phyloP scores from a whole-genome alignment of 2,329 filamentous ascomycete genomes.

The Ascochyta viciae-villosae region DNA sequence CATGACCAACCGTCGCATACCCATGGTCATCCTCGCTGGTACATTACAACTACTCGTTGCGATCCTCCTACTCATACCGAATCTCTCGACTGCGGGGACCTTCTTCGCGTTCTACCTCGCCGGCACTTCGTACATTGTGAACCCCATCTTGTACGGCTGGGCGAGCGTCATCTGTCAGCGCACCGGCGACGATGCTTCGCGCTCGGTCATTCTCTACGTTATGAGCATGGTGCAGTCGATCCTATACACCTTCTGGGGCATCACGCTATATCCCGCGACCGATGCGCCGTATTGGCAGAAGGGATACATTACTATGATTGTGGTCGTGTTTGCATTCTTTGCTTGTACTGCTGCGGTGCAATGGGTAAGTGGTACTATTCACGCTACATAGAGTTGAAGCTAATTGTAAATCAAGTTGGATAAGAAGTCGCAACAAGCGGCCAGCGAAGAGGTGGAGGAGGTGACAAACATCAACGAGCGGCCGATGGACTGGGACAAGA shows the following conservation, averaged over 20 bases:
- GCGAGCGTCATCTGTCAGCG: slow-evolving; percentile 50
- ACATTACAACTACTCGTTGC: slow-evolving; percentile 44
- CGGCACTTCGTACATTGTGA: slow-evolving; percentile 52
- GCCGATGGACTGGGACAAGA: slow-evolving; percentile 1
- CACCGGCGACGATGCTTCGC: slow-evolving; percentile 51
- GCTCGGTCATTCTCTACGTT: slow-evolving; percentile 50
- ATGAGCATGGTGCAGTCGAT: slow-evolving; percentile 53
- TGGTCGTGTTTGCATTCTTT: slow-evolving; percentile 38
- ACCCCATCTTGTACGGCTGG: slow-evolving; percentile 51
- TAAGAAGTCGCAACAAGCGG: slow-evolving; percentile 12
- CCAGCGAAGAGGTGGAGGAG: slow-evolving; percentile 1
- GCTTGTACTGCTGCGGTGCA: slow-evolving; percentile 29
- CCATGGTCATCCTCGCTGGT: slow-evolving; percentile 46
- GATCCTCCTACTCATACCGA: slow-evolving; percentile 44
- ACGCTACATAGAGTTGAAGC: neutral
- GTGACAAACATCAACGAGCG: neutral
- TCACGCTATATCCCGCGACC: slow-evolving; percentile 52
- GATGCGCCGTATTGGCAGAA: slow-evolving; percentile 55
- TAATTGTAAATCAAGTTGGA: slow-evolving; percentile 9
- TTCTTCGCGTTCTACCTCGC: slow-evolving; percentile 51
- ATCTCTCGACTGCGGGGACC: slow-evolving; percentile 39
- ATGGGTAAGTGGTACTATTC: slow-evolving; percentile 26
- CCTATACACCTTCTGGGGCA: slow-evolving; percentile 57
- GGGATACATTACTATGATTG: slow-evolving; percentile 48
- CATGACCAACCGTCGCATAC: slow-evolving; percentile 44